Evolutionary conservation across 805 yeast species (phyloP), one percentile per base, ranked within the genome.

Genomic region (Saccharomycopsis malanga): DNA sequence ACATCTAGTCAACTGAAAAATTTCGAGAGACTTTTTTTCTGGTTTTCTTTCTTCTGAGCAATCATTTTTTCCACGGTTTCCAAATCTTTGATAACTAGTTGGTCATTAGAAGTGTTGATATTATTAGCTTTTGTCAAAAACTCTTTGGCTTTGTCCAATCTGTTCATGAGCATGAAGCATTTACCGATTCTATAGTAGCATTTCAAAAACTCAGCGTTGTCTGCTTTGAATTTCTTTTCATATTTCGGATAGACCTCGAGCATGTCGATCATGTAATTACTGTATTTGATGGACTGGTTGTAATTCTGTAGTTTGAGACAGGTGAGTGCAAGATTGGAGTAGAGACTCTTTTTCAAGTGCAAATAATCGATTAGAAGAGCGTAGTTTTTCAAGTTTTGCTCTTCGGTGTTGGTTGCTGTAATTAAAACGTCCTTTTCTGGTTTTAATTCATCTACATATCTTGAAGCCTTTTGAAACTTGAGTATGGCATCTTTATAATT

Each of bases 361-460:
- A 65, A 56, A 58, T 79, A 84, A 53, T 74, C 73, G 3, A 55
- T 54, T 54, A 65, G 70, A 62, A 72, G 67, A 18, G 73, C 75
- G 12, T 77, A 73, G 54, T 81, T 82, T 23, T 21, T 20, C 12
- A 30, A 17, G 22, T 51, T 51, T 23, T 51, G 48, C 17, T 27
- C 34, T 5, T 18, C 38, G 1, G 49, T 41, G 23, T 51, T 51
- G 3, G 23, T 24, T n/a, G 38, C 39, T 17, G 42, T 30, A 6
- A 48, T 45, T 15, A 51, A 25, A 7, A 70, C 61, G 39, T 81
- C 88, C 29, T 65, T 63, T 56, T 83, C 93, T 0, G 94, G 93
- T 14, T 81, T 69, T 54, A 73, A 76, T 61, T 83, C 91, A 68
- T 80, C 79, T 29, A 81, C 73, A 56, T 84, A 85, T 49, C 87